A percentile compares a stretch with the other conserved stretches of the same genome.
phyloP scores from a whole-genome alignment of 2,329 filamentous ascomycete genomes.

The Fusarium nurragi region DNA sequence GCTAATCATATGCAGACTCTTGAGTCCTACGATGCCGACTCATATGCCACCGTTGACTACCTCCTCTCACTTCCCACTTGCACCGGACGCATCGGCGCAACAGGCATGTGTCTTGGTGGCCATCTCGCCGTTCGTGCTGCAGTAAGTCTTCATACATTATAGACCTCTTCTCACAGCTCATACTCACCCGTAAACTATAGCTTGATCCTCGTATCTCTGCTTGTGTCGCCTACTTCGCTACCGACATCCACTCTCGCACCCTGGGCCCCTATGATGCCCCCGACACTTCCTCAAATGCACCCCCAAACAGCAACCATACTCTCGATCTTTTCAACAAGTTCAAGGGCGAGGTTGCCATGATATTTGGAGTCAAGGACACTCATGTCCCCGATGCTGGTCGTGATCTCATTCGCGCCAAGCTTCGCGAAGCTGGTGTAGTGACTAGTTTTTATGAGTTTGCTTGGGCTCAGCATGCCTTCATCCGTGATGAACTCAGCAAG shows the following conservation, averaged over 20 bases:
- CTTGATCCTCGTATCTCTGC: constrained; percentile 81
- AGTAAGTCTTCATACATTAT: constrained; percentile 50
- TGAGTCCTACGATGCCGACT: constrained; percentile 85
- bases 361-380: constrained; percentile 90
- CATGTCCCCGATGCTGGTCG: constrained; percentile 86
- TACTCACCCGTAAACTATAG: constrained; percentile 40
- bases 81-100: constrained; percentile 80
- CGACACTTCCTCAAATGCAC: constrained; percentile 56
- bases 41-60: constrained; percentile 72
- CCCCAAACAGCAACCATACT: constrained; percentile 59
- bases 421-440: constrained; percentile 77
- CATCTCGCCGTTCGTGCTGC: constrained; percentile 75
- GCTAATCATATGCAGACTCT: constrained; percentile 66
- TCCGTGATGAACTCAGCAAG: constrained; percentile 90
- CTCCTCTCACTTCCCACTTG: constrained; percentile 79
- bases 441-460: constrained; percentile 90
- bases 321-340: constrained; percentile 69
- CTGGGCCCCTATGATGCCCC: constrained; percentile 69
- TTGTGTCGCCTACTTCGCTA: constrained; percentile 89
- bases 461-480: constrained; percentile 96
- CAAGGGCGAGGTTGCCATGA: constrained; percentile 86
- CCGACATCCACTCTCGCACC: constrained; percentile 83
- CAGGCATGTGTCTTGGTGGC: constrained; percentile 93
- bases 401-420: constrained; percentile 82
- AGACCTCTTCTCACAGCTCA: not conserved